Conservation (phyloP, 2,329 filamentous ascomycete genomes). For the Aureobasidium sp. region DNA sequence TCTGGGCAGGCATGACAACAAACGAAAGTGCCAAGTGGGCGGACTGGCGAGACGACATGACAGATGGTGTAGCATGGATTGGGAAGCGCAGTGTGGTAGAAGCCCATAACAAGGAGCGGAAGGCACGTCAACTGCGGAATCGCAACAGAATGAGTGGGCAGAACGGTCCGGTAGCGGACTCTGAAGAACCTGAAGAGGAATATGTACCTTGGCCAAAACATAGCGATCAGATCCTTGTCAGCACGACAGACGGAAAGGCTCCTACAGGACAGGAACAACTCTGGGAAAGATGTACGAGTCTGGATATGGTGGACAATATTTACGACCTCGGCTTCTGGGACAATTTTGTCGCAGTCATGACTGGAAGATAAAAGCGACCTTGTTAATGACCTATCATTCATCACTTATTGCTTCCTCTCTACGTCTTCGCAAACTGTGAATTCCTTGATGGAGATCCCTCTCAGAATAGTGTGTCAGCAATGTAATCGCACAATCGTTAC, state of each 20-base stretch:
- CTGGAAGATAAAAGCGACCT: conserved; percentile 13
- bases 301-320: conserved; percentile 70
- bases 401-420: too few relatives aligned
- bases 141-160: not conserved
- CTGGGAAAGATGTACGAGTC: conserved; percentile 61
- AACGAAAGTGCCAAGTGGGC: conserved; percentile 92
- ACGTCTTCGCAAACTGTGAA: too few relatives aligned
- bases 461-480: too few relatives aligned
- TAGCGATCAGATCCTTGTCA: conserved; percentile 65
- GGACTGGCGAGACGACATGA: conserved; percentile 57
- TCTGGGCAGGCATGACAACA: conserved; percentile 91
- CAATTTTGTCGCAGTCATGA: conserved; percentile 62
- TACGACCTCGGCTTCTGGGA: conserved; percentile 76
- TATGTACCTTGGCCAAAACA: conserved; percentile 60
- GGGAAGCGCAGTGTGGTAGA: conserved; percentile 42
- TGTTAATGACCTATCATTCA: not conserved
- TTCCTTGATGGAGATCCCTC: not conserved
- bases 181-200: conserved; percentile 24
- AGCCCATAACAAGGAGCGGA: conserved; percentile 35
- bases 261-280: conserved; percentile 44
- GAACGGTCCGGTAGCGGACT: not conserved
- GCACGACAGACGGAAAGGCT: conserved; percentile 59
- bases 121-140: not conserved
- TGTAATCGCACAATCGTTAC: too few relatives aligned
- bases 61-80: conserved; percentile 61